A percentile compares a stretch with the other conserved stretches of the same genome.
phyloP scores from a whole-genome alignment of 2,329 filamentous ascomycete species.

The Cercospora beticola region DNA sequence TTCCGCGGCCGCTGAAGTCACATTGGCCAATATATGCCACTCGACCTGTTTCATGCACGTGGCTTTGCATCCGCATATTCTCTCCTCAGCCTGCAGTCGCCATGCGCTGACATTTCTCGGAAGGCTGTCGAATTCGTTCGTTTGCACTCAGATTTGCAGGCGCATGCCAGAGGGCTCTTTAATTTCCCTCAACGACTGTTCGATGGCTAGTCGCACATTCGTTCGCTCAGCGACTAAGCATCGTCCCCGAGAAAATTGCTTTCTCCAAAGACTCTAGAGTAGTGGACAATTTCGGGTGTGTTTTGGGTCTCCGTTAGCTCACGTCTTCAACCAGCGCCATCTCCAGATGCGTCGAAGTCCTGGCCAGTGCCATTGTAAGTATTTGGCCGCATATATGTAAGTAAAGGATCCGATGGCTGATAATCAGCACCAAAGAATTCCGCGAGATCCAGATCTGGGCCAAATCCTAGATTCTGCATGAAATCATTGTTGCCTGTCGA shows the following conservation, averaged over 20 bases:
- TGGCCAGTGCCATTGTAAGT: slow-evolving; percentile 8
- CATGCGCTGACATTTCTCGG: background rate
- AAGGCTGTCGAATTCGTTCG: background rate
- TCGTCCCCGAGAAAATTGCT: background rate
- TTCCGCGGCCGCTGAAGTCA: background rate
- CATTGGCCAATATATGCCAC: background rate
- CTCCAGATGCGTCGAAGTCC: background rate
- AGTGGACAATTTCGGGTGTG: background rate
- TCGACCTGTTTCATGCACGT: background rate
- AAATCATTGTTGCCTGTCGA: slow-evolving; percentile 61
- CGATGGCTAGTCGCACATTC: background rate
- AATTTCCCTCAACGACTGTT: background rate
- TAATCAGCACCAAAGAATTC: slow-evolving; percentile 51
- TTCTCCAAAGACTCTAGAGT: background rate
- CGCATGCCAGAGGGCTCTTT: background rate
- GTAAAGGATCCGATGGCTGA: slow-evolving; percentile 43
- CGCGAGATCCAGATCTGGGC: slow-evolving; percentile 59
- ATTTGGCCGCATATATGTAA: slow-evolving; percentile 39
- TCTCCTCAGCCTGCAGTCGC: background rate
- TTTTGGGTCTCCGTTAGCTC: background rate
- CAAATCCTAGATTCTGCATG: slow-evolving; percentile 66
- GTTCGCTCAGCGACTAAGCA: background rate
- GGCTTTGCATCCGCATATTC: background rate
- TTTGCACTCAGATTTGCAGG: background rate
- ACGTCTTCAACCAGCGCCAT: slow-evolving; percentile 18